A percentile compares a stretch with the other conserved stretches of the same genome.
Conservation (phyloP, 371 early-diverging fungal species). For the Haplosporangium sp. region DNA sequence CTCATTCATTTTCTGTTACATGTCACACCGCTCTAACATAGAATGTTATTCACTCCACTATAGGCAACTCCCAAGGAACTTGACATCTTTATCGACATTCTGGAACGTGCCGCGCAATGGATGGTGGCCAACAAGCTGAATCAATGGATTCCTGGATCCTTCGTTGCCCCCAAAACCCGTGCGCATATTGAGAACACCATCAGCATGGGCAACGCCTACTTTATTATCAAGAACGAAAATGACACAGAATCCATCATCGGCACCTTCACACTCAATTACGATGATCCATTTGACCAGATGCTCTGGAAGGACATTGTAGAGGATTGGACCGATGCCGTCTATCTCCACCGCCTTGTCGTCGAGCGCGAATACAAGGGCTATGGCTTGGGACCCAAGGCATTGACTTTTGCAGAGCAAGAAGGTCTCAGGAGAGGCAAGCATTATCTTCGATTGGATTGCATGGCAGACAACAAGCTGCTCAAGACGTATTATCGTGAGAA, state of each 20-base stretch:
- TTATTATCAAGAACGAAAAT: conserved; percentile 30
- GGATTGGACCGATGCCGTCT: conserved; percentile 50
- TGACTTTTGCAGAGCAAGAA: conserved; percentile 40
- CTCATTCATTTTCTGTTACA: background rate
- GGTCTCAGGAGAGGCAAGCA: conserved; percentile 43
- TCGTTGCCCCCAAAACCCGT: conserved; percentile 47
- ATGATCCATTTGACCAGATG: conserved; percentile 51
- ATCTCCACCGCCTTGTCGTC: conserved; percentile 48
- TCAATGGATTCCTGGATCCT: conserved; percentile 52
- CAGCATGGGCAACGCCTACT: conserved; percentile 42
- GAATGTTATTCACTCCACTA: background rate
- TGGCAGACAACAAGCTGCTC: conserved; percentile 51
- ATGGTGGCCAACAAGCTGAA: conserved; percentile 51
- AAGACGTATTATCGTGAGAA: conserved; percentile 53
- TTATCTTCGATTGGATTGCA: conserved; percentile 46
- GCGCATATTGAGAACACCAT: conserved; percentile 50
- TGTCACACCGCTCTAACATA: background rate
- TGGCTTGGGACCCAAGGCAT: conserved; percentile 44
- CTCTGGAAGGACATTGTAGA: conserved; percentile 53
- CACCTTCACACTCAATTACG: conserved; percentile 49
- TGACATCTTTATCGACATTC: conserved; percentile 49
- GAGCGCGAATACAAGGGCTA: conserved; percentile 53
- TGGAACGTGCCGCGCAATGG: conserved; percentile 50
- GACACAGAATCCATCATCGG: conserved; percentile 36
- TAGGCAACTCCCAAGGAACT: conserved; percentile 38